Percentiles rank a stretch among this genome's conserved stretches.
phyloP scores from a whole-genome alignment of 352 stramenopile species.

The Pythium vanterpoolii region DNA sequence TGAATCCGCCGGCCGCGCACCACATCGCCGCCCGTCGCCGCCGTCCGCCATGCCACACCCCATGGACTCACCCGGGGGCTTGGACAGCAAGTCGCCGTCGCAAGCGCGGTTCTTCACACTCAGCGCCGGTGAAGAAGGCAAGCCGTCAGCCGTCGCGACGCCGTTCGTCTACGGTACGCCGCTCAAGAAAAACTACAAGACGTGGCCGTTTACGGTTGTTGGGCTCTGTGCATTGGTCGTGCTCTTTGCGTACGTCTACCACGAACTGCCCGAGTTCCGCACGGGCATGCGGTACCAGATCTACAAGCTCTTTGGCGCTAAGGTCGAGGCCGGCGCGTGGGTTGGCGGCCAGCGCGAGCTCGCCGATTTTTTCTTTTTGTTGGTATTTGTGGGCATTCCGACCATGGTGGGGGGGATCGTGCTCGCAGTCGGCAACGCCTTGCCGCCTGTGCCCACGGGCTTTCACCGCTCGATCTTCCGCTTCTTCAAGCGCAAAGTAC shows the following conservation, averaged over 20 bases:
- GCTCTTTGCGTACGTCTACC: constrained; percentile 65
- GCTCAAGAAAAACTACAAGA: constrained; percentile 79
- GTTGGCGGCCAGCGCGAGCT: constrained; percentile 72
- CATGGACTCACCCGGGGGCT: constrained; percentile 16
- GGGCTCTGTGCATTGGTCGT: constrained; percentile 42
- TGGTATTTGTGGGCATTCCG: constrained; percentile 66
- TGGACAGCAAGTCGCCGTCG: constrained; percentile 31
- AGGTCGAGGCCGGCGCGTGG: constrained; percentile 47
- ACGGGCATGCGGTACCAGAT: constrained; percentile 57
- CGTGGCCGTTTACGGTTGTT: constrained; percentile 70
- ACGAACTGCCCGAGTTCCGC: constrained; percentile 71
- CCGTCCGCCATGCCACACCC: constrained; percentile 7
- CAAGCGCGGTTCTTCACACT: constrained; percentile 77
- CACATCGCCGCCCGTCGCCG: not conserved
- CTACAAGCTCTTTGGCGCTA: constrained; percentile 58
- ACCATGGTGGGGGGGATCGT: constrained; percentile 73
- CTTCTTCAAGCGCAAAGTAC: constrained; percentile 81
- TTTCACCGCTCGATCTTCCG: constrained; percentile 68
- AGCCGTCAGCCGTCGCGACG: constrained; percentile 50
- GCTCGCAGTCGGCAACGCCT: constrained; percentile 55
- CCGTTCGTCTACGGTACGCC: constrained; percentile 77
- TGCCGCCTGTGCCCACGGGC: constrained; percentile 67
- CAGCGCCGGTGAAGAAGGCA: constrained; percentile 33
- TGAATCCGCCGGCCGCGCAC: not conserved
- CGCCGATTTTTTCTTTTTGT: constrained; percentile 69